These are phyloP conservation scores for Hymenoscyphus occultus DNA, from an alignment of 2,329 filamentous ascomycete genomes.

Conservation along the genomic window DNA sequence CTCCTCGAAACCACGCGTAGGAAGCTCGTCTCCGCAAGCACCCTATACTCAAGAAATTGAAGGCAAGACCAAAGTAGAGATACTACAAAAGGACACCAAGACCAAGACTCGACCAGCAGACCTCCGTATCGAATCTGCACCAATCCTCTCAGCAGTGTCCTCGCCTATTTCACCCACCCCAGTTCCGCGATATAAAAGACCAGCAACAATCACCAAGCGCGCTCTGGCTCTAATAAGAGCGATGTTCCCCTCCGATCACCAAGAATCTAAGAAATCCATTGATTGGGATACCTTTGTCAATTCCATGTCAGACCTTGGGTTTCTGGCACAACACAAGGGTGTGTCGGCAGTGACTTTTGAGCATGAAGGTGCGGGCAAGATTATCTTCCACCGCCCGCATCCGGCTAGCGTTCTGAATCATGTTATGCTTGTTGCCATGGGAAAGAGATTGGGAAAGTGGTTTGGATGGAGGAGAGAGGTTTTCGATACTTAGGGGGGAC, in stretches of 20 bases:
- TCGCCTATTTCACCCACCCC: background rate
- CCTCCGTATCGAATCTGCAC: background rate
- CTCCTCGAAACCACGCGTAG: background rate
- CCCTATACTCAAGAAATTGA: background rate
- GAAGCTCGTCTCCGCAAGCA: background rate
- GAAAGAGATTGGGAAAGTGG: slow-evolving; percentile 1
- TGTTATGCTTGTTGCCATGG: background rate
- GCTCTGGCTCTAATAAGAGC: background rate
- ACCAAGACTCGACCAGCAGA: slow-evolving; percentile 2
- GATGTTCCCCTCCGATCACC: background rate
- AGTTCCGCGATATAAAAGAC: background rate
- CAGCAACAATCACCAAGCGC: background rate
- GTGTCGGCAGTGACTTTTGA: too few relatives aligned
- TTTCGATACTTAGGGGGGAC: background rate
- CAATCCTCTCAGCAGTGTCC: background rate
- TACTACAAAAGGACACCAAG: background rate
- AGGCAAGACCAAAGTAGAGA: background rate
- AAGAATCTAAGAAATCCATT: background rate
- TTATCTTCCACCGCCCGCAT: slow-evolving; percentile 1
- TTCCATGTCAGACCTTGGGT: too few relatives aligned
- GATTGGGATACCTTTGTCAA: too few relatives aligned
- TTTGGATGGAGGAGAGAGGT: slow-evolving; percentile 1
- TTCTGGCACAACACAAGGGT: too few relatives aligned
- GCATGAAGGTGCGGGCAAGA: background rate
- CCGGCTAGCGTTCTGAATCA: background rate